Base-by-base conservation (phyloP, 2,329 filamentous ascomycete genomes). In the Fusarium brevicatenulatum region DNA sequence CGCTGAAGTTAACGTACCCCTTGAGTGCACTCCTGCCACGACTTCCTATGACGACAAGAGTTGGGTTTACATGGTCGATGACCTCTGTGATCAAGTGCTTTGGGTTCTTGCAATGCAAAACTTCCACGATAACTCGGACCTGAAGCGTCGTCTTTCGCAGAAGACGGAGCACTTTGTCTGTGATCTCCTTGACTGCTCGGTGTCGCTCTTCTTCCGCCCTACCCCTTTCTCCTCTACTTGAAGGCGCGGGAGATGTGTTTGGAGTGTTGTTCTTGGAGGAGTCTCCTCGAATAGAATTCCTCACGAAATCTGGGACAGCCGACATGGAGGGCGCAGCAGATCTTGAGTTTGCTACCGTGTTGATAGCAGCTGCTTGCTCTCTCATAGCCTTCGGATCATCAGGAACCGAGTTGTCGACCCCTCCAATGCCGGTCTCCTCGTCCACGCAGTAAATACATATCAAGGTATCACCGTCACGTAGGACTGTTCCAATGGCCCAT, bases 71-170 rank as follows among this genome's bases (percentile, higher is more conserved):
- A 72, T 94, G 90, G 81, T 99, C 96, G 82, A 99, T 98, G 84
- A 98, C 95, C 85, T 98, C 96, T 2, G 95, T 97, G 72, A 99
- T 95, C 85, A 98, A 88, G 81, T 98, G 95, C 81, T 96, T 95
- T 8, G 96, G 95, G 78, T 93, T 98, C 87, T 98, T 98, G 91
- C 96, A 98, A 83, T 98, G 96, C 74, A 99, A 92, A 34, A 98
- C 95, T 83, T 99, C 96, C 39, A 99, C 92, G 56, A 97, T 94
- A 53, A 98, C 93, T 65, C 95, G 91, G 54, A 98, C 95, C 81
- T 99, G 95, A 66, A 99, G 86, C 72, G 93, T 90, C 2, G 96
- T 99, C 86, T 97, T 97, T 68, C 95, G 89, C 67, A 99, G 84
- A 50, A 98, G 85, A 73, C 92, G 93, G n/a, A 96, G 89, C 60